Base-by-base conservation (phyloP, 805 yeast species). In the Starmerella cellae region DNA sequence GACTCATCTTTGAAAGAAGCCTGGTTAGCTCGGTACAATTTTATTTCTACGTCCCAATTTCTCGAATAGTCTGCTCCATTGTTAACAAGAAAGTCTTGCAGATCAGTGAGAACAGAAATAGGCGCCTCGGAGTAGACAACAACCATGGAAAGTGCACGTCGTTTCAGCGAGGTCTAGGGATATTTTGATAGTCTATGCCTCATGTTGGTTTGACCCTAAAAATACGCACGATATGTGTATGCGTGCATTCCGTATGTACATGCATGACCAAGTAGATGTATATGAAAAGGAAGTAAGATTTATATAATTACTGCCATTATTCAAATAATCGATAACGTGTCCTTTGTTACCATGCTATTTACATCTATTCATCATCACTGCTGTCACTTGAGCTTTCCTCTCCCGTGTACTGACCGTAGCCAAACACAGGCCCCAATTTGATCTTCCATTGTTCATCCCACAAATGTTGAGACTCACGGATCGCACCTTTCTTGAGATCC, bases 381-480 rank as follows among this genome's bases (percentile, higher is more conserved):
- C 53, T 44, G 29, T 40, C 39, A 22, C 51, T 46, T 28, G 53
- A 48, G 39, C 52, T 48, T 32, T 49, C 52, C 35, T 33, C 50
- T 22, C 51, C 54, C 4, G 55, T 48, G 41, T 47, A 56, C 47
- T 50, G 45, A 35, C 66, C 67, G 27, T 59, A 48, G 14, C 58
- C 65, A 52, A 64, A 65, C 28, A 63, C 53, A 19, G 59, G 71
- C 34, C 69, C 70, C 37, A 79, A 58, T 35, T 65, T 66, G 2
- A 49, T 46, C 22, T 65, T 62, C 97, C 97, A 88, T 55, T 78
- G 81, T 11, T 67, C 61, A 34, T 75, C 73, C 97, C 97, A 88
- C 42, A 81, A 70, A 21, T 60, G 57, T 34, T 63, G 47, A 40
- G 93, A 75, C 61, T 87, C 94, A n/a, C 52, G 43, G 38, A 77